Conservation (phyloP, 2,329 filamentous ascomycete species). For the Alternaria consortialis region DNA sequence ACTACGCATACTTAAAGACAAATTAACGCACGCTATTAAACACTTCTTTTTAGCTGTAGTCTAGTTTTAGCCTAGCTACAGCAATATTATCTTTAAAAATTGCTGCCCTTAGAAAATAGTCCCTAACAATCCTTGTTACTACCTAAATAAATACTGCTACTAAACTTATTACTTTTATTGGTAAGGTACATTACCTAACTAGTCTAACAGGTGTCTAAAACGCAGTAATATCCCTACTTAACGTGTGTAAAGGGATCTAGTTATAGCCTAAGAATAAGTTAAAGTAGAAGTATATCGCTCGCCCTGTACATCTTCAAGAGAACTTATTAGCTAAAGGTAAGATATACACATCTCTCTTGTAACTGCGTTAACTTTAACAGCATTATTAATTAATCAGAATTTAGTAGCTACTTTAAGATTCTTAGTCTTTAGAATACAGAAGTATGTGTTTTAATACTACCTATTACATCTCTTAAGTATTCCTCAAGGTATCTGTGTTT, state of each 20-base stretch:
- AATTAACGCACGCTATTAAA: not conserved
- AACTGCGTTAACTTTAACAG: not conserved
- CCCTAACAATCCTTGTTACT: conserved; percentile 11
- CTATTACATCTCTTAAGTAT: not conserved
- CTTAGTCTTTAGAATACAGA: not conserved
- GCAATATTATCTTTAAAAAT: conserved; percentile 9
- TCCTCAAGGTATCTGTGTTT: not conserved
- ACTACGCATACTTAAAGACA: conserved; percentile 1
- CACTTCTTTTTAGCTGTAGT: not conserved
- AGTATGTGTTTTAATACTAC: conserved; percentile 8
- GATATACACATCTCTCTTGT: not conserved
- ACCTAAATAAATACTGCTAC: conserved; percentile 1
- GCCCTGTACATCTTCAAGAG: not conserved
- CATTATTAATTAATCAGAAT: conserved; percentile 6
- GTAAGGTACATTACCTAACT: not conserved
- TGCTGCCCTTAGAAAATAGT: conserved; percentile 1
- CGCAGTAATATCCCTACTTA: not conserved
- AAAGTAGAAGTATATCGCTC: no score
- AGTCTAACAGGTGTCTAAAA: not conserved
- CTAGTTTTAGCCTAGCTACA: not conserved
- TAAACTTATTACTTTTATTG: conserved; percentile 8
- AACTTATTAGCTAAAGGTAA: not conserved
- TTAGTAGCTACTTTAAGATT: not conserved
- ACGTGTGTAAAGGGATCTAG: not conserved
- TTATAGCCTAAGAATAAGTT: conserved; percentile 1